A percentile compares a stretch with the other conserved stretches of the same genome.
Evolutionary conservation across 768 basidiomycete genomes (phyloP).

Genomic region (Peribolospora baueri): DNA sequence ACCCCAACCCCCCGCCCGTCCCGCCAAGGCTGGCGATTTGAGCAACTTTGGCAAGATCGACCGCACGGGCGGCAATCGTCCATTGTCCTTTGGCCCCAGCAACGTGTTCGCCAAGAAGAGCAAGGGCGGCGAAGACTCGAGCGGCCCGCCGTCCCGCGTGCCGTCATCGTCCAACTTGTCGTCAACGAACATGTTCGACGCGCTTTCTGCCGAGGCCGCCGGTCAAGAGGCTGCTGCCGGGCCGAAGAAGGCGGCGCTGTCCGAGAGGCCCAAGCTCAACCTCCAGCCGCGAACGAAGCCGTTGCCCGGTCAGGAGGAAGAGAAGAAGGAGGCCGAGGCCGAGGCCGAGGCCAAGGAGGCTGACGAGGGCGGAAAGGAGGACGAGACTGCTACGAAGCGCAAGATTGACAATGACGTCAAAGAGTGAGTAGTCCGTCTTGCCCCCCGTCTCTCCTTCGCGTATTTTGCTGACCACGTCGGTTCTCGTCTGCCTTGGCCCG

Average conservation of each 20-base stretch:
- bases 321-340: slow-evolving; percentile 5
- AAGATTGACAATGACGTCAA: background rate
- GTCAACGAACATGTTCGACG: slow-evolving; percentile 23
- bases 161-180: slow-evolving; percentile 28
- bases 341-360: slow-evolving; percentile 29
- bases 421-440: no score
- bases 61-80: slow-evolving; percentile 23
- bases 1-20: slow-evolving; percentile 28
- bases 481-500: no score
- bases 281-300: slow-evolving; percentile 59
- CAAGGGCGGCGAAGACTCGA: slow-evolving; percentile 36
- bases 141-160: slow-evolving; percentile 25
- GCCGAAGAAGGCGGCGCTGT: slow-evolving; percentile 4
- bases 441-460: no score
- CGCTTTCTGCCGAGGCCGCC: slow-evolving; percentile 4
- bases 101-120: slow-evolving; percentile 54
- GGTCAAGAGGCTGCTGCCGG: slow-evolving; percentile 1
- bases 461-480: no score
- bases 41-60: slow-evolving; percentile 71
- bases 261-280: slow-evolving; percentile 44
- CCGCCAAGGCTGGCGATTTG: slow-evolving; percentile 59
- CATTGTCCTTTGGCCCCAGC: slow-evolving; percentile 58
- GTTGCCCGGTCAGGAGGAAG: slow-evolving; percentile 19
- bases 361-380: slow-evolving; percentile 36
- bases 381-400: slow-evolving; percentile 19